Evolutionary conservation across 306 rosid genomes (phyloP).

Genomic region (Medicago arabica): DNA sequence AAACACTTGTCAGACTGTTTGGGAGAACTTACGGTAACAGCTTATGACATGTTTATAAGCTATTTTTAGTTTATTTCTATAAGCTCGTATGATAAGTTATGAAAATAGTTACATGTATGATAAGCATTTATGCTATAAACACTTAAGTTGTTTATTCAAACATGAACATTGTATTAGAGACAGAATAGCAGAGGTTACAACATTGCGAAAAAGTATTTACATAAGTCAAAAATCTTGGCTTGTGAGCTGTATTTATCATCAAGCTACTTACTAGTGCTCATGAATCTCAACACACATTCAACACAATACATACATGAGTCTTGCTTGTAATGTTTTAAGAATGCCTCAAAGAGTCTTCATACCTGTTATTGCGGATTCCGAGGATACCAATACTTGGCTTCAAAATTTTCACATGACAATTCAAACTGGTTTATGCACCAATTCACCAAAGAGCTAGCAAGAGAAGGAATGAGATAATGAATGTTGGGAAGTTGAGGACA

Average conservation of each 20-base stretch:
- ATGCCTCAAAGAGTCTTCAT: slow-evolving; percentile 12
- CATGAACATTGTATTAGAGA: not conserved
- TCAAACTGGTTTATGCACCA: slow-evolving; percentile 29
- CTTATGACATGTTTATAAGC: not conserved
- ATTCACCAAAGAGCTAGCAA: slow-evolving; percentile 58
- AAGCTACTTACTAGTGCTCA: not conserved
- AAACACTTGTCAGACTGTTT: not conserved
- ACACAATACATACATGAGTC: slow-evolving; percentile 19
- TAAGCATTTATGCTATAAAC: not conserved
- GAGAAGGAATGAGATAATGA: slow-evolving; percentile 53
- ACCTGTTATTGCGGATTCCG: not conserved
- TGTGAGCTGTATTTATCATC: slow-evolving; percentile 7
- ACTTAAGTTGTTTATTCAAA: not conserved
- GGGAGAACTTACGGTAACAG: not conserved
- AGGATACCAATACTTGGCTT: slow-evolving; percentile 24
- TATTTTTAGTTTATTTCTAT: no score
- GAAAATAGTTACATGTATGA: not conserved
- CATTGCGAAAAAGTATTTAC: slow-evolving; percentile 43
- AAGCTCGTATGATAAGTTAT: no score
- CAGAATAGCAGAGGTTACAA: not conserved
- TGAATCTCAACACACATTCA: slow-evolving; percentile 40
- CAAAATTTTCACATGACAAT: slow-evolving; percentile 45
- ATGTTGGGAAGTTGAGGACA: slow-evolving; percentile 44
- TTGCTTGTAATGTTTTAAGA: slow-evolving; percentile 33
- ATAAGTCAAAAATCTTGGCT: slow-evolving; percentile 31